Evolutionary conservation across 2,329 filamentous ascomycete genomes (phyloP), one percentile per base, ranked within the genome.

Genomic region (Clarireedia monteithiana): DNA sequence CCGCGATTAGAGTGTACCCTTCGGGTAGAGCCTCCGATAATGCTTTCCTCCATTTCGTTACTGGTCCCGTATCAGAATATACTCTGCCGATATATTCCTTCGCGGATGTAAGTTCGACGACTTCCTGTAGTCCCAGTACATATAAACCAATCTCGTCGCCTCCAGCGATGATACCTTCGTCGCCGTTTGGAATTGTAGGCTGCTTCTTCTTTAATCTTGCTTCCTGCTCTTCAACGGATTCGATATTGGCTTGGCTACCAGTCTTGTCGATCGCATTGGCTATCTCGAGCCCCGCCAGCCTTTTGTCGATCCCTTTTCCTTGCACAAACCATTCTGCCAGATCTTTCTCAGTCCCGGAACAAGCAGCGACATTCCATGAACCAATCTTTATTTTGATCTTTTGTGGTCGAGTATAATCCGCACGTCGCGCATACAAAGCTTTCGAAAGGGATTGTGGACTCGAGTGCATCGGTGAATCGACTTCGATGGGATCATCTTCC

Each of bases 311-410:
- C 5, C 88, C 89, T 65, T 87, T 82, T 15, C 86, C 88, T 10
- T 84, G 77, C 6, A 95, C 80, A 69, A 99, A 96, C 94, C 94
- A 99, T 34, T 81, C 83, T 6, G 83, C 87, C 5, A 99, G 74
- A 68, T 97, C 94, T 63, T 89, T 88, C 70, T 96, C 91, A 0
- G 90, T 91, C 24, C 88, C 90, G 12, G 88, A 83, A 61, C 88
- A 85, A 1, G 86, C 85, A 4, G 91, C 94, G 15, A 96, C 89
- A 71, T 99, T 99, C 94, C 94, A 99, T 0, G 89, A 87, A 44
- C 92, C 94, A 51, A 99, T 80, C 72, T 96, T 96, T 71, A 99
- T 81, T 62, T 85, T 85, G 63, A 96, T 82, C 50, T 80, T 80
- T 68, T 85, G 85, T 45, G 84, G 81, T 39, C 84, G 82, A 26